phyloP scores from a whole-genome alignment of 176 grass and related monocot genomes.

The Elymus sibiricus region DNA sequence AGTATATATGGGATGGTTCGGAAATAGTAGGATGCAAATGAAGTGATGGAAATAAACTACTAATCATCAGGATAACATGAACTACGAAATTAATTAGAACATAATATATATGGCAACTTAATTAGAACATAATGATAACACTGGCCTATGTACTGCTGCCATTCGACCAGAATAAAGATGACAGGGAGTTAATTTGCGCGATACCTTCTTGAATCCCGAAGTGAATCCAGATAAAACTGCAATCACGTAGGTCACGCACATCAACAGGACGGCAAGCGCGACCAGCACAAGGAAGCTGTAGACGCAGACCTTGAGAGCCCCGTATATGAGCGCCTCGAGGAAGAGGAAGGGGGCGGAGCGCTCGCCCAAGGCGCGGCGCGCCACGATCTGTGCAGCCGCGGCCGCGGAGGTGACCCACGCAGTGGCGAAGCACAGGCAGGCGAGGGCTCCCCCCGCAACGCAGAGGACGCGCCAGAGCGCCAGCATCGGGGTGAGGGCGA shows the following conservation, averaged over 20 bases:
- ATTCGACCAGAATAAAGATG: not conserved
- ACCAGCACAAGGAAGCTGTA: not conserved
- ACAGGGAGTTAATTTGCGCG: not conserved
- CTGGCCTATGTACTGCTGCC: not conserved
- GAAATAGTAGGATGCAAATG: not conserved
- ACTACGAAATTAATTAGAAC: no score
- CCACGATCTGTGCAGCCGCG: accelerated
- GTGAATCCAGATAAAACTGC: not conserved
- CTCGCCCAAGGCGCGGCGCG: not conserved
- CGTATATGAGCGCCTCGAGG: not conserved
- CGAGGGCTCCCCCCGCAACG: not conserved
- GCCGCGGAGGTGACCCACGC: not conserved
- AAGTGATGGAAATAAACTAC: not conserved
- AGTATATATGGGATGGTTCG: not conserved
- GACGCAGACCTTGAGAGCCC: not conserved
- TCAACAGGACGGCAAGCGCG: not conserved
- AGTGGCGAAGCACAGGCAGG: not conserved
- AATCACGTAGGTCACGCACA: not conserved
- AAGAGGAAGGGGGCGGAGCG: not conserved
- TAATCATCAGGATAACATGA: not conserved
- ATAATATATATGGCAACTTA: not conserved
- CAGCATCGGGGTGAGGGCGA: not conserved
- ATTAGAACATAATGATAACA: not conserved
- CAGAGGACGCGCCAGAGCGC: not conserved
- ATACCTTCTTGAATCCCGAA: not conserved